phyloP scores from a whole-genome alignment of 2,329 filamentous ascomycete genomes.

The Penicillium verrucosum region DNA sequence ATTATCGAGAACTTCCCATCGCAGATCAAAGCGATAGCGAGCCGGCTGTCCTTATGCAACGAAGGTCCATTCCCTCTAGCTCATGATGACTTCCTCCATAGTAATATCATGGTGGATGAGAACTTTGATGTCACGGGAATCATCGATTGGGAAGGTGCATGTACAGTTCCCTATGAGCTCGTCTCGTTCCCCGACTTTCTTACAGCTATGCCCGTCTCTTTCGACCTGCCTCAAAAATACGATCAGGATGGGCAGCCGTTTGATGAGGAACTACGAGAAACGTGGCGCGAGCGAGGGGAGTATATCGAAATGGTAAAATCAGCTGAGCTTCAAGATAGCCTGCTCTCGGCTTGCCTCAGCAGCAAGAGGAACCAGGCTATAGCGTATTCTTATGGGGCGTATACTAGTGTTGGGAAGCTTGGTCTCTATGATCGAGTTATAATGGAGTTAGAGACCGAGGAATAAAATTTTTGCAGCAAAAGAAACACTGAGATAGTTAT shows the following conservation, averaged over 20 bases:
- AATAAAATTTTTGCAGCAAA: too few species aligned
- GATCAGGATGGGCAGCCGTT: slow-evolving; percentile 2
- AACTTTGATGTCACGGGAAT: slow-evolving; percentile 11
- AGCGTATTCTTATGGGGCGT: too few species aligned
- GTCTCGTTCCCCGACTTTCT: slow-evolving; percentile 11
- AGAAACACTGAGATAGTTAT: too few species aligned
- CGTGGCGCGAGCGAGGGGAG: slow-evolving; percentile 2
- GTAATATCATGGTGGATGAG: slow-evolving; percentile 18
- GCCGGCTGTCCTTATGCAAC: neutral
- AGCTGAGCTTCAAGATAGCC: neutral
- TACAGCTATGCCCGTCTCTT: slow-evolving; percentile 8
- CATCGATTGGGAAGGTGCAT: slow-evolving; percentile 18
- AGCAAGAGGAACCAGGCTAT: neutral
- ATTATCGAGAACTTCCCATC: slow-evolving; percentile 4
- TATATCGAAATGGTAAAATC: slow-evolving; percentile 8
- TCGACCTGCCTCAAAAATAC: slow-evolving; percentile 13
- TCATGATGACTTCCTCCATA: slow-evolving; percentile 16
- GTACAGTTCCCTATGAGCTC: slow-evolving; percentile 11
- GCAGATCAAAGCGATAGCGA: slow-evolving; percentile 6
- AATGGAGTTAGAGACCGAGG: too few species aligned
- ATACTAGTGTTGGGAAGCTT: too few species aligned
- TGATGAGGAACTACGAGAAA: slow-evolving; percentile 1
- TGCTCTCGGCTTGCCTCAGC: slow-evolving; percentile 9
- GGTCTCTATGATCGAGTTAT: too few species aligned
- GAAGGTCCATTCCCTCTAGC: slow-evolving; percentile 14